A percentile compares a stretch with the other conserved stretches of the same genome.
Conservation (phyloP, 495 filamentous ascomycete genomes). For the Hypoxylon crocopeplum region DNA sequence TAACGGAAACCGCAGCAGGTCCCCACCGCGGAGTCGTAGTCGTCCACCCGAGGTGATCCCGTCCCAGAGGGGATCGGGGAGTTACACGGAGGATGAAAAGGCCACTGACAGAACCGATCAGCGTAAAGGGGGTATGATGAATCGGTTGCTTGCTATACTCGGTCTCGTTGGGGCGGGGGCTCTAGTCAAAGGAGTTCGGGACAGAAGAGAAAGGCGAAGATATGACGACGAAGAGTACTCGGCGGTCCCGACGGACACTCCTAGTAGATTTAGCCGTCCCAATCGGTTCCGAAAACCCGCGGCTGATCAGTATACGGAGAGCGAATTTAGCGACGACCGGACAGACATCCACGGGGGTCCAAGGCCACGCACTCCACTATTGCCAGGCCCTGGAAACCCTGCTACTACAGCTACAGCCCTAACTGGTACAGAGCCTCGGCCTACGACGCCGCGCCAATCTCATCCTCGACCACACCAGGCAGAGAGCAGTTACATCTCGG, state of each 20-base stretch:
- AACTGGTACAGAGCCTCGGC: conserved; percentile 45
- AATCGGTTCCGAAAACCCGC: conserved; percentile 41
- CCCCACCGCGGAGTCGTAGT: conserved; percentile 43
- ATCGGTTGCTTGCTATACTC: conserved; percentile 69
- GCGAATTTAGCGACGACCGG: conserved; percentile 57
- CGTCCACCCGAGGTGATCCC: conserved; percentile 54
- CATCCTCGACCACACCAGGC: conserved; percentile 45
- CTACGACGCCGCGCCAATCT: conserved; percentile 51
- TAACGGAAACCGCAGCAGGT: conserved; percentile 42
- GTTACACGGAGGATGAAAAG: conserved; percentile 67
- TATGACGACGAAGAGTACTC: conserved; percentile 67
- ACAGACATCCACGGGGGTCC: conserved; percentile 43
- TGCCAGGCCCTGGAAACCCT: conserved; percentile 50
- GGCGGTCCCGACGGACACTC: conserved; percentile 60
- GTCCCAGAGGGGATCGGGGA: conserved; percentile 55
- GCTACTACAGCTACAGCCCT: conserved; percentile 46
- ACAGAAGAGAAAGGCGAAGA: conserved; percentile 62
- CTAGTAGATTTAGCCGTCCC: conserved; percentile 49
- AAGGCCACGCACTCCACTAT: conserved; percentile 46
- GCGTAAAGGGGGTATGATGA: conserved; percentile 64
- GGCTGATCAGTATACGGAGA: conserved; percentile 45
- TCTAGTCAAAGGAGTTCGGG: conserved; percentile 68
- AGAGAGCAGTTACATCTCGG: conserved; percentile 55
- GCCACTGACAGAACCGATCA: conserved; percentile 50
- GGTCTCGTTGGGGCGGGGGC: conserved; percentile 71